Evolutionary conservation across 1,284 basidiomycete species (phyloP), one percentile per base, ranked within the genome.

Genomic region (Leccinum subfulvum): DNA sequence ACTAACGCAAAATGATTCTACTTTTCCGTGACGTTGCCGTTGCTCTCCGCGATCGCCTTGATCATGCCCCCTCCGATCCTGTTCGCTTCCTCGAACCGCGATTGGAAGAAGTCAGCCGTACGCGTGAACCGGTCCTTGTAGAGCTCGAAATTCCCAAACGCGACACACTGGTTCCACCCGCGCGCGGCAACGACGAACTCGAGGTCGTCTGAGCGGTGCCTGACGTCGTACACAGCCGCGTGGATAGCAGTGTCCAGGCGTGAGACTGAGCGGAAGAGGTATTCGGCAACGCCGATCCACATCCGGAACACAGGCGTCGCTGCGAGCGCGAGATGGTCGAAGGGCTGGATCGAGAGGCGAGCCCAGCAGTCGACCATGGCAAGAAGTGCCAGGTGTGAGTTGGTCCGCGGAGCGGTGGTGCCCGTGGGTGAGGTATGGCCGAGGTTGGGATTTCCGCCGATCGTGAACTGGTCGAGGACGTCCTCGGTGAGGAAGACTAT

Each of bases 291-390:
- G 49, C 97, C 97, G 61, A 99, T 92, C 92, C 97, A 98, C 67
- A 98, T 84, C 58, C 95, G 87, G 79, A 99, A 99, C 58, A 98
- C 86, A 0, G 97, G 97, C 3, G 97, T 99, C 6, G 96, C 97
- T 0, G 97, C 97, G 51, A 99, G 86, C 28, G 92, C 86, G 64
- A 99, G 88, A 78, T 99, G 95, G 49, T 88, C 87, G 74, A 94
- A 98, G 0, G 97, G 97, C 62, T 93, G 86, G 73, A 98, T 95
- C 4, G 81, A 81, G 60, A 98, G 86, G 56, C 86, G 84, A 10
- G 94, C 90, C 97, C 97, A 99, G 73, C 94, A 97, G 77, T 99
- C 97, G 37, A 98, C 97, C 92, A 99, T 99, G 16, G 96, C 95
- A 53, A 99, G 85, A n/a, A 99, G 82, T 9, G 94, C 91, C 59